Percentiles rank a stretch among this genome's conserved stretches.
phyloP scores from a whole-genome alignment of 805 yeast genomes.

The Schizosaccharomyces octosporus region DNA sequence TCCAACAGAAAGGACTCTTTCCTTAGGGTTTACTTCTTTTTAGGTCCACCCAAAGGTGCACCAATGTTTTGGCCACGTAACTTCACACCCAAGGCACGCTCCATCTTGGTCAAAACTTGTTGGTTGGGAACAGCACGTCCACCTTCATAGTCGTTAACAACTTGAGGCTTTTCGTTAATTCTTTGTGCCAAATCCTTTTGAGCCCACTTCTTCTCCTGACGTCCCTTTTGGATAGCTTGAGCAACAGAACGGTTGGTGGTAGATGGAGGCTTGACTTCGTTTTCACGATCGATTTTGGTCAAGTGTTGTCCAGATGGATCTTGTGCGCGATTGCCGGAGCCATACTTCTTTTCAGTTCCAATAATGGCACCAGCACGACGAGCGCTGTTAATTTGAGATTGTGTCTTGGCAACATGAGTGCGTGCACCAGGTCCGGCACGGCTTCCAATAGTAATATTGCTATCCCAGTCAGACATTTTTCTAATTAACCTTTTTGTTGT shows the following conservation, averaged over 20 bases:
- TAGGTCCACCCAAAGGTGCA: slow-evolving; percentile 38
- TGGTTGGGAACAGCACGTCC: slow-evolving; percentile 94
- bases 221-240: slow-evolving; percentile 57
- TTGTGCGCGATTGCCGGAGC: slow-evolving; percentile 33
- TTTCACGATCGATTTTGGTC: slow-evolving; percentile 78
- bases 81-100: slow-evolving; percentile 81
- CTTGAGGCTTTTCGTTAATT: slow-evolving; percentile 84
- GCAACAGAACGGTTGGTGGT: slow-evolving; percentile 71
- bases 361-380: slow-evolving; percentile 76
- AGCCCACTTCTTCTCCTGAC: slow-evolving; percentile 68
- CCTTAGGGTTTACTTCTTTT: slow-evolving; percentile 14
- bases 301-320: slow-evolving; percentile 86
- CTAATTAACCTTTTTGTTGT: background rate
- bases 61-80: slow-evolving; percentile 92
- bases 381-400: slow-evolving; percentile 69
- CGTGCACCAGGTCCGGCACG: slow-evolving; percentile 54
- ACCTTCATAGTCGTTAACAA: slow-evolving; percentile 87
- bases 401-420: slow-evolving; percentile 54
- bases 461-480: slow-evolving; percentile 51
- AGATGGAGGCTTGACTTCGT: slow-evolving; percentile 79
- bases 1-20: no score
- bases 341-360: slow-evolving; percentile 82
- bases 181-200: slow-evolving; percentile 93
- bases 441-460: slow-evolving; percentile 68
- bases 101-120: slow-evolving; percentile 75